phyloP scores from a whole-genome alignment of 805 yeast species.

The Teunomyces funiuensis region DNA sequence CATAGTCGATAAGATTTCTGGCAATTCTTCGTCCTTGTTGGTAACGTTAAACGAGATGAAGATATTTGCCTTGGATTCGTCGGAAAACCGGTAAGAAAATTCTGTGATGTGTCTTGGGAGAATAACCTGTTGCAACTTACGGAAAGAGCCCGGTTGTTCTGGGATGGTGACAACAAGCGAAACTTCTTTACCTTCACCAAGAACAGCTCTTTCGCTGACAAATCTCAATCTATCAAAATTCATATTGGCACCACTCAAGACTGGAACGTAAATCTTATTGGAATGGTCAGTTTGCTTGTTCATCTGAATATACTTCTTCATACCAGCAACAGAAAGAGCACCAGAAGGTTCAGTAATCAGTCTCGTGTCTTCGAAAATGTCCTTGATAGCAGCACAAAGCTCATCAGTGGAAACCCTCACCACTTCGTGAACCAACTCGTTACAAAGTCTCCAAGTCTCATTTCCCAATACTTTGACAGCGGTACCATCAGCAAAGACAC shows the following conservation, averaged over 20 bases:
- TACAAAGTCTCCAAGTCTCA: constrained; percentile 83
- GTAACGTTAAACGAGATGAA: constrained; percentile 85
- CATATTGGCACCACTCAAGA: constrained; percentile 96
- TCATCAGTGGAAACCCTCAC: constrained; percentile 87
- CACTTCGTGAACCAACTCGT: constrained; percentile 83
- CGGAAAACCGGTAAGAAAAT: constrained; percentile 80
- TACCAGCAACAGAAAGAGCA: constrained; percentile 93
- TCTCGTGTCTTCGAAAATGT: constrained; percentile 93
- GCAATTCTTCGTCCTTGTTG: constrained; percentile 72
- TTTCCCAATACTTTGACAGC: constrained; percentile 89
- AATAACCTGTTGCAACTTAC: constrained; percentile 69
- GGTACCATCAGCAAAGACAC: constrained; percentile 98
- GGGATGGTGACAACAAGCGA: constrained; percentile 89
- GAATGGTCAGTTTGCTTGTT: constrained; percentile 74
- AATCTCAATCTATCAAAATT: constrained; percentile 94
- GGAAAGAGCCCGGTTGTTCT: constrained; percentile 89
- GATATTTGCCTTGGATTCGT: constrained; percentile 62
- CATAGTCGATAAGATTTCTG: constrained; percentile 59
- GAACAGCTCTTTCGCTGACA: constrained; percentile 93
- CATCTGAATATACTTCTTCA: constrained; percentile 72
- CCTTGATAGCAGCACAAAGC: constrained; percentile 94
- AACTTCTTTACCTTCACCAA: constrained; percentile 98
- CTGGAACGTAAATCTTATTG: constrained; percentile 72
- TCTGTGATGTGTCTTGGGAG: constrained; percentile 92
- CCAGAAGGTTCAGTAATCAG: constrained; percentile 96